phyloP scores from a whole-genome alignment of 176 grass and related monocot species.

The Bromus sterilis region DNA sequence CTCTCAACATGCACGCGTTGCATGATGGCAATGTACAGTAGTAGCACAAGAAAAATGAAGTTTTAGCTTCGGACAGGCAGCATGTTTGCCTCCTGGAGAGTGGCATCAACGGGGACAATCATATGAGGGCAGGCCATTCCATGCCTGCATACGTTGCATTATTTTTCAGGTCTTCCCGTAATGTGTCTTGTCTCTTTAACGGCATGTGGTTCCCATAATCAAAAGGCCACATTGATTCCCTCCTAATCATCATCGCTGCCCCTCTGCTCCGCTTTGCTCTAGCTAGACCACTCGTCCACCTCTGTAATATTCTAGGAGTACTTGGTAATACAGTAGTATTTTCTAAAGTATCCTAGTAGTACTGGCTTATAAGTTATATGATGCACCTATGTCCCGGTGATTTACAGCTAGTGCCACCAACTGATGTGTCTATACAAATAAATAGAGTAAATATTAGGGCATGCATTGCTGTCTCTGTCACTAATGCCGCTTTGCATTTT shows the following conservation, averaged over 20 bases:
- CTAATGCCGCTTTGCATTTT: too few relatives aligned
- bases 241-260: constrained; percentile 62
- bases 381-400: constrained; percentile 14
- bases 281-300: constrained; percentile 24
- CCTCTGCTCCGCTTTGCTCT: constrained; percentile 9
- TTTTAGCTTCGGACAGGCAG: constrained; percentile 10
- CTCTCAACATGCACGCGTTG: not conserved
- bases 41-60: too few relatives aligned
- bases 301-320: too few relatives aligned
- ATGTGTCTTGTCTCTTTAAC: constrained; percentile 42
- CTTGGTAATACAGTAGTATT: not conserved
- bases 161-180: not conserved
- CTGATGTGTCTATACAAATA: too few relatives aligned
- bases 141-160: not conserved
- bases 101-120: constrained; percentile 22
- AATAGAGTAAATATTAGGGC: too few relatives aligned
- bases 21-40: constrained; percentile 1
- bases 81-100: constrained; percentile 34
- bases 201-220: constrained; percentile 48
- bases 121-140: not conserved
- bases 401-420: constrained; percentile 21
- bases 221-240: constrained; percentile 54
- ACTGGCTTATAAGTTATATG: not conserved
- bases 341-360: not conserved
- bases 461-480: too few relatives aligned